Evolutionary conservation across 768 basidiomycete species (phyloP).

Genomic region (Hemileccinum rubropunctum): DNA sequence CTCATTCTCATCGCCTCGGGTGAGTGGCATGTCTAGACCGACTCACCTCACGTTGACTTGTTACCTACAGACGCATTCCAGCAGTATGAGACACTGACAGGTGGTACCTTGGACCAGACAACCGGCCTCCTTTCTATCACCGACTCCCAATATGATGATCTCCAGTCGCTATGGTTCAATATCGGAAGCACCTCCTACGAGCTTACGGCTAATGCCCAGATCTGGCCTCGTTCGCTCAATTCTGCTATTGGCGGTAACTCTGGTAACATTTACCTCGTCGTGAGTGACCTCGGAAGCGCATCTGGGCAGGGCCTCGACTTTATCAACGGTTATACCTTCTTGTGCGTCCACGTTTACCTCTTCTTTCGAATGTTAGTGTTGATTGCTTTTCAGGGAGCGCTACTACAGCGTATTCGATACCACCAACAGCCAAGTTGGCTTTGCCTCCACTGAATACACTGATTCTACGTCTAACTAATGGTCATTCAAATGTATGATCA

Average conservation of each 20-base stretch:
- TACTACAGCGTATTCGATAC: too few relatives aligned
- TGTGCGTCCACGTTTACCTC: too few relatives aligned
- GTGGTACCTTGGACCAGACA: constrained; percentile 11
- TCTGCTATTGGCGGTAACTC: constrained; percentile 18
- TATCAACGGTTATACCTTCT: constrained; percentile 7
- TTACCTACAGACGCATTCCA: constrained; percentile 13
- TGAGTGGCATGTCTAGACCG: neutral
- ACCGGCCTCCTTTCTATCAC: constrained; percentile 28
- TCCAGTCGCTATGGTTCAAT: constrained; percentile 18
- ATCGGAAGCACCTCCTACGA: constrained; percentile 8
- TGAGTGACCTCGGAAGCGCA: constrained; percentile 9
- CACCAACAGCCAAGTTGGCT: too few relatives aligned
- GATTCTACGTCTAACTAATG: too few relatives aligned
- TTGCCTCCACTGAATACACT: too few relatives aligned
- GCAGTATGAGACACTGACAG: constrained; percentile 7
- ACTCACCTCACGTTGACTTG: neutral
- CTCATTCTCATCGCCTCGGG: constrained; percentile 18
- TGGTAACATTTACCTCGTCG: constrained; percentile 23
- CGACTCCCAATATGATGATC: constrained; percentile 16
- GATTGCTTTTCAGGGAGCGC: too few relatives aligned
- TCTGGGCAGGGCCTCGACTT: constrained; percentile 10
- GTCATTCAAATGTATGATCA: too few relatives aligned
- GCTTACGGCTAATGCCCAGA: constrained; percentile 16
- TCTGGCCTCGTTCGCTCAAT: constrained; percentile 16
- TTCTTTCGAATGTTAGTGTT: too few relatives aligned